phyloP scores from a whole-genome alignment of 129 eudicot species.

The Flaveria bidentis region DNA sequence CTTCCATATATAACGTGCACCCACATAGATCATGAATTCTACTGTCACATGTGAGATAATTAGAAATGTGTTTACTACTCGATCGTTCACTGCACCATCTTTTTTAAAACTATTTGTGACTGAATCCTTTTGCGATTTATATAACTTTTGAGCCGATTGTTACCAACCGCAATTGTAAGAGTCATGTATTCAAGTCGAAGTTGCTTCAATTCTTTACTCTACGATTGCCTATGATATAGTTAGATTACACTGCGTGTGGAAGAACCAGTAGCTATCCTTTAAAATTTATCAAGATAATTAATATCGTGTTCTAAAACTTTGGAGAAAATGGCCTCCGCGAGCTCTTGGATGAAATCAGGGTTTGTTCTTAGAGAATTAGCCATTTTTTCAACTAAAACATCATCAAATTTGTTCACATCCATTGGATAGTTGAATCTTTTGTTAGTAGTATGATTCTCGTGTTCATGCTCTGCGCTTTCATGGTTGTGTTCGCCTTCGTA shows the following conservation, averaged over 20 bases:
- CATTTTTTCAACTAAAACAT: conserved; percentile 56
- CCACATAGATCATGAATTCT: neutral
- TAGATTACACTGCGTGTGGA: neutral
- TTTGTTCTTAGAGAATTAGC: conserved; percentile 50
- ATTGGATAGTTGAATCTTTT: neutral
- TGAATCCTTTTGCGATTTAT: too few relatives aligned
- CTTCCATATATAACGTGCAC: neutral
- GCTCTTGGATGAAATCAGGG: conserved; percentile 51
- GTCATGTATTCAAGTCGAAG: too few relatives aligned
- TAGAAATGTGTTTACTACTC: too few relatives aligned
- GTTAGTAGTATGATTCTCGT: neutral
- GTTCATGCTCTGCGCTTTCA: conserved; percentile 19
- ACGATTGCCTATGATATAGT: neutral
- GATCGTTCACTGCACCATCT: too few relatives aligned
- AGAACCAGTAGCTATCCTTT: neutral
- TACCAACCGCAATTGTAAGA: too few relatives aligned
- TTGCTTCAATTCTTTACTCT: too few relatives aligned
- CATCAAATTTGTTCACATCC: conserved; percentile 19
- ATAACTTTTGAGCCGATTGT: too few relatives aligned
- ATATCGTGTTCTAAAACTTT: conserved; percentile 37
- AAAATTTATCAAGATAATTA: neutral
- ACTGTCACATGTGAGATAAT: neutral
- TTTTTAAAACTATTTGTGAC: neutral
- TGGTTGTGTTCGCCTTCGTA: conserved; percentile 89
- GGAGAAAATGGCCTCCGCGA: conserved; percentile 60